Evolutionary conservation across 345 rosid species (phyloP).

Genomic region (Syzygium grande): DNA sequence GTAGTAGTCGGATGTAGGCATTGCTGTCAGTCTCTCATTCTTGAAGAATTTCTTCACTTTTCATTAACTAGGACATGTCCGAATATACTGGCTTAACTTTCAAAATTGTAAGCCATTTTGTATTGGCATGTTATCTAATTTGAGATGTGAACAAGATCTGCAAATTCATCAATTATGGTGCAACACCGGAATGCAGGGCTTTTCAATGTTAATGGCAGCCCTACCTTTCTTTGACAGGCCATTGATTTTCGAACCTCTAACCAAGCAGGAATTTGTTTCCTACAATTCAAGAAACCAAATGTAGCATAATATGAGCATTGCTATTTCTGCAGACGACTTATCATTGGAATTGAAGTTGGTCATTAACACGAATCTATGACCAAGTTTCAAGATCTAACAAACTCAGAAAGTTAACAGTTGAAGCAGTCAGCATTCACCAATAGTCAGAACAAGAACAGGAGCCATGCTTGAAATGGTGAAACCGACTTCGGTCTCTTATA

Average conservation of each 20-base stretch:
- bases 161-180: not conserved
- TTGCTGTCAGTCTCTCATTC: not conserved
- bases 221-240: not conserved
- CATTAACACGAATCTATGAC: not conserved
- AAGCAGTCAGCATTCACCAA: constrained; percentile 37
- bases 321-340: not conserved
- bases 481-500: constrained; percentile 76
- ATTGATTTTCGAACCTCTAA: not conserved
- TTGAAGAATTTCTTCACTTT: not conserved
- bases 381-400: not conserved
- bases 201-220: not conserved
- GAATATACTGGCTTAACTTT: not conserved
- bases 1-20: not conserved
- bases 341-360: not conserved
- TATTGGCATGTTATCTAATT: not conserved
- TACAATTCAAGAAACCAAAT: not conserved
- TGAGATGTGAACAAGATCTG: not conserved
- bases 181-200: not conserved
- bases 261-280: not conserved
- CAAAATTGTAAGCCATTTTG: not conserved
- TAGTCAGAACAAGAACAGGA: constrained; percentile 74
- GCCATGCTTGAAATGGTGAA: constrained; percentile 64
- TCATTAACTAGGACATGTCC: not conserved
- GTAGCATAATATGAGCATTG: not conserved
- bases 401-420: not conserved